Base-by-base conservation (phyloP, 75 land plant species). In the Selaginella moellendorffii region DNA sequence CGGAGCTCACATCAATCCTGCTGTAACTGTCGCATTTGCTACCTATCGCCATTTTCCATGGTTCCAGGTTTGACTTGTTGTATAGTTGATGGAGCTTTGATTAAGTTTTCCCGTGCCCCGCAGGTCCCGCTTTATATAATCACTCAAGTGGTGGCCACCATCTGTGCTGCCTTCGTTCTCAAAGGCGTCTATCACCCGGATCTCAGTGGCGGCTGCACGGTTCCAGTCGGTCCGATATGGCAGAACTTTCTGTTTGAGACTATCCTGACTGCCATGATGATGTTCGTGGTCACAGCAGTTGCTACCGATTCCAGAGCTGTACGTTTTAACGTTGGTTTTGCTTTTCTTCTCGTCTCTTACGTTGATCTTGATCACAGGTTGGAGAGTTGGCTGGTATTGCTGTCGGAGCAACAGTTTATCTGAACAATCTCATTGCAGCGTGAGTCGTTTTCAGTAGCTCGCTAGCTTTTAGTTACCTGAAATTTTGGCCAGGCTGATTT, bases 1-100 rank as follows among this genome's bases (percentile, higher is more conserved):
- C n/a, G 59, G 59, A 56, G 59, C 59, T 56, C 59, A 56, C n/a
- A 56, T 56, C n/a, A 56, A 56, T 56, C 59, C 59, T 56, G 59
- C 59, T 9, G 59, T 56, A 19, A 56, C 59, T 2, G 25, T 56
- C n/a, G 59, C 59, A 21, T 56, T 56, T 56, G 59, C 59, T 56
- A 56, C 59, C 8, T 56, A 21, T 19, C 59, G 59, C 8, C 59
- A 56, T 56, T 56, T 56, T 19, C 59, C 59, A 19, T 56, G 19
- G 19, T 21, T 21, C 9, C 59, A 56, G 59, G 59, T 56, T 19
- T 2, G 21, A 2, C 2, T 56, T 56, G 5, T 2, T 56, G 59
- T 56, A 56, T 56, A 56, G 21, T 2, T 56, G 2, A 56, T 56
- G 25, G 17, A 56, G 5, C 5, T 56, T 2, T 56, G 24, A 8